Evolutionary conservation across 2,329 filamentous ascomycete species (phyloP).

Genomic region (Pyrenochaeta sp.): DNA sequence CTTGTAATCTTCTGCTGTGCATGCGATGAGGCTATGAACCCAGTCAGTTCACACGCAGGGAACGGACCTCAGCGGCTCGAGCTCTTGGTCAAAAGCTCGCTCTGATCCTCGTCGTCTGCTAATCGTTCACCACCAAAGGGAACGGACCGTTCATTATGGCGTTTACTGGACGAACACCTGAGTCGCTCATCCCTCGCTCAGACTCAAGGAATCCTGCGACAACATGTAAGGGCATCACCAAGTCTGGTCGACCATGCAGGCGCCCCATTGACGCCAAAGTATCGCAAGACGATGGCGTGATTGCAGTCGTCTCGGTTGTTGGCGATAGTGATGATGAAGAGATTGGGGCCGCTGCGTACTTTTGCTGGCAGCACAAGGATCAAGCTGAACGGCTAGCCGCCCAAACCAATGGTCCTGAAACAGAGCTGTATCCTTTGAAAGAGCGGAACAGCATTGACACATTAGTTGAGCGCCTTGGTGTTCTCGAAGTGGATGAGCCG

Average conservation of each 20-base stretch:
- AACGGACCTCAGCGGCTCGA: not conserved
- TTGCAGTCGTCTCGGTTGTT: slow-evolving; percentile 51
- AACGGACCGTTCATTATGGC: slow-evolving; percentile 28
- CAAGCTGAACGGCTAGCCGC: slow-evolving; percentile 67
- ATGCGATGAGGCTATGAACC: slow-evolving; percentile 11
- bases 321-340: slow-evolving; percentile 59
- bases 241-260: slow-evolving; percentile 83
- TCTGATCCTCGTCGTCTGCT: not conserved
- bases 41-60: not conserved
- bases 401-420: slow-evolving; percentile 34
- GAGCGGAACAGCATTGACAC: slow-evolving; percentile 85
- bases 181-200: slow-evolving; percentile 77
- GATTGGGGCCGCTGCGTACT: slow-evolving; percentile 68
- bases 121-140: not conserved
- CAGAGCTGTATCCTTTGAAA: slow-evolving; percentile 65
- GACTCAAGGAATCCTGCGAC: slow-evolving; percentile 85
- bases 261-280: slow-evolving; percentile 67
- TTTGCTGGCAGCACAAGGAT: slow-evolving; percentile 96
- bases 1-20: not conserved
- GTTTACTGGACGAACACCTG: slow-evolving; percentile 68
- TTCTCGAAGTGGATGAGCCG: slow-evolving; percentile 69
- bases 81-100: not conserved
- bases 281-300: slow-evolving; percentile 47
- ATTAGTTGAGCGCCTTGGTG: slow-evolving; percentile 78
- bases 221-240: slow-evolving; percentile 89